Evolutionary conservation across 306 rosid genomes (phyloP), one percentile per base, ranked within the genome.

Genomic region (Ziziphus jujuba): DNA sequence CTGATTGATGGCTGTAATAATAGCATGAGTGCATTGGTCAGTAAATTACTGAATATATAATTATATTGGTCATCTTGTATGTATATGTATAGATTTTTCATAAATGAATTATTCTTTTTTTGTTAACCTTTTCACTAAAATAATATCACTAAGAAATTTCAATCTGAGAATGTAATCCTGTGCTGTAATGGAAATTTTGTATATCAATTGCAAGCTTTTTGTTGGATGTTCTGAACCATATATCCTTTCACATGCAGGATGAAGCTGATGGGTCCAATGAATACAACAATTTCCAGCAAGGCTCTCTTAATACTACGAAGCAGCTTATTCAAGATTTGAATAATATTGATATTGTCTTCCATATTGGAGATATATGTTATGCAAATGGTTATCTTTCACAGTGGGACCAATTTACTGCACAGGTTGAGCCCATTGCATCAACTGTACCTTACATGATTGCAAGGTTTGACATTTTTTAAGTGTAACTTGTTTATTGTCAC

Each of bases 261-360:
- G 97, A 90, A 90, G 96, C 84, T 69, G 98, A 92, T 83, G 93
- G 97, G 60, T 92, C 98, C 80, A 92, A 93, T 40, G 97, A 93
- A 77, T 90, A 82, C 57, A 87, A 93, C 80, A 65, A 93, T 80
- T 93, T 81, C 80, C 96, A 90, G 75, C 92, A 69, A 1, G 97
- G 87, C 21, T 77, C 97, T 56, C 97, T 93, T 62, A 93, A 90
- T 70, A 86, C 98, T 16, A 93, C 97, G 1, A 79, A 74, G 63
- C 88, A 84, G 74, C 90, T 93, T 59, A 61, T 90, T 75, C 77
- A 51, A 65, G 98, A 93, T 77, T 56, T 93, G 61, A 79, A 87
- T 50, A 84, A 90, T 74, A 79, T 79, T 36, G 97, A 93, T 69
- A 75, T 93, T n/a, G 84, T 90, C 71, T 90, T 93, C 79, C 96